Evolutionary conservation across 2,329 filamentous ascomycete species (phyloP).

Genomic region (Colletotrichum sp.): DNA sequence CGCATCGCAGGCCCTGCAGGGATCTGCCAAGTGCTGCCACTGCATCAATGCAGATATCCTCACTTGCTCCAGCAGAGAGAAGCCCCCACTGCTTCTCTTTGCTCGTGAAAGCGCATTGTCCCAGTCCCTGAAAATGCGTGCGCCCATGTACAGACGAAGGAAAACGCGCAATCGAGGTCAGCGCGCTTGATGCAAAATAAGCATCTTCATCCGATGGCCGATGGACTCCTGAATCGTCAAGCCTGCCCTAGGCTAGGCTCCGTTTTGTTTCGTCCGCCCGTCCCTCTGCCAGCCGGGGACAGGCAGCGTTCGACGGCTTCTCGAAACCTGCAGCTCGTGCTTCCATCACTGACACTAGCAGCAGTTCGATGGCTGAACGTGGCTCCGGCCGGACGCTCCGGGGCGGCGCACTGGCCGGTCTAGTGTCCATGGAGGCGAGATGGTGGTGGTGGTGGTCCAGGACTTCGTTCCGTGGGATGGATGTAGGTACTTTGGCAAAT

Average conservation of each 20-base stretch:
- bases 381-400: not conserved
- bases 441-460: not conserved
- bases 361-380: not conserved
- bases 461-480: not conserved
- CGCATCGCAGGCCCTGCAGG: not conserved
- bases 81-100: not conserved
- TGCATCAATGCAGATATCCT: not conserved
- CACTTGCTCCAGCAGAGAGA: not conserved
- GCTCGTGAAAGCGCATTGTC: not conserved
- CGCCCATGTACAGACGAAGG: not conserved
- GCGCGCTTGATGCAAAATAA: not conserved
- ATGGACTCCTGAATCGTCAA: not conserved
- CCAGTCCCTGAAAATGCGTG: not conserved
- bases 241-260: not conserved
- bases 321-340: conserved; percentile 11
- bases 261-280: not conserved
- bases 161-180: not conserved
- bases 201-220: not conserved
- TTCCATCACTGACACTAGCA: not conserved
- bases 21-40: not conserved
- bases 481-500: not conserved
- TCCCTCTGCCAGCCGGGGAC: not conserved
- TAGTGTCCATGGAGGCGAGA: not conserved
- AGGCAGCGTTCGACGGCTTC: conserved; percentile 8
- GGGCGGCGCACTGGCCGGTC: not conserved